Percentiles rank a stretch among this genome's conserved stretches.
These are phyloP conservation scores for Cryptosporidium sp. DNA, from an alignment of 169 alveolate genomes.

Conservation along the genomic window DNA sequence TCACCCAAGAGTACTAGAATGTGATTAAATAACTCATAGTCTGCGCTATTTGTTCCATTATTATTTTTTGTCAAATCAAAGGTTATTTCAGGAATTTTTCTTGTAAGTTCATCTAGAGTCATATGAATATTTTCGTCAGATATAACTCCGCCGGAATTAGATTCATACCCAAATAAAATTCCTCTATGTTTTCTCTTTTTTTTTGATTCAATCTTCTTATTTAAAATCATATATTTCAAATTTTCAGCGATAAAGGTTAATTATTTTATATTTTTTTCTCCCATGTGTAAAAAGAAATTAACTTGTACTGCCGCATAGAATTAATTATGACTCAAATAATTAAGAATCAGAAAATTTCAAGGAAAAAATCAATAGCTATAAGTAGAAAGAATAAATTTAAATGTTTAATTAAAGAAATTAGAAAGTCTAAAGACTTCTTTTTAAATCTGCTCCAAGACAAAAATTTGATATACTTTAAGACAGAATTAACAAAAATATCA, in stretches of 20 bases:
- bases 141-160: neutral
- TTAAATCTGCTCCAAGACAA: neutral
- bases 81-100: conserved; percentile 4
- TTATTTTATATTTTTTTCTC: neutral
- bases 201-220: neutral
- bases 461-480: neutral
- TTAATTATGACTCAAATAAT: neutral
- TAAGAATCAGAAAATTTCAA: neutral
- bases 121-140: neutral
- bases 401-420: neutral
- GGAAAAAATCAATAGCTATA: neutral
- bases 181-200: neutral
- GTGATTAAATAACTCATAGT: neutral
- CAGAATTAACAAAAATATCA: conserved; percentile 18
- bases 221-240: neutral
- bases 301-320: neutral
- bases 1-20: neutral
- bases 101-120: neutral
- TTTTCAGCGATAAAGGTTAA: neutral
- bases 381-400: neutral
- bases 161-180: neutral
- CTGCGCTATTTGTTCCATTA: neutral
- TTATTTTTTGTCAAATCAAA: neutral
- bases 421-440: conserved; percentile 9
- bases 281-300: neutral